Percentiles rank a stretch among this genome's conserved stretches.
Evolutionary conservation across 2,329 filamentous ascomycete species (phyloP).

Genomic region (Fusarium metavorans): DNA sequence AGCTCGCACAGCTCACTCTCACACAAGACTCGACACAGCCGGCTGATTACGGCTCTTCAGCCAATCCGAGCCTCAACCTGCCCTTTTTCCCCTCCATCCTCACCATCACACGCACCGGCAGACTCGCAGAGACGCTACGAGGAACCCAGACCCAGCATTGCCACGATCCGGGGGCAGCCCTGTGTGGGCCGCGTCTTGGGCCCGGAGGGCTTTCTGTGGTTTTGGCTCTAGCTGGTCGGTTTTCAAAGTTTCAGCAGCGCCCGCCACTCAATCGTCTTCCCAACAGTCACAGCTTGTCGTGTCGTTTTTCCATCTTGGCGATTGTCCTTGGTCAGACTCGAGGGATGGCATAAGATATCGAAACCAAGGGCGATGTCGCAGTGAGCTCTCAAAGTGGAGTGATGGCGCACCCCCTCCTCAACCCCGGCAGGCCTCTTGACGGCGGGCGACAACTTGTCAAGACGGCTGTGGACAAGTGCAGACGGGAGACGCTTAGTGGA

Average conservation of each 20-base stretch:
- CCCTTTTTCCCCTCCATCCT: constrained; percentile 26
- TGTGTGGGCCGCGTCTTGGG: constrained; percentile 28
- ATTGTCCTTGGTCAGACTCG: constrained; percentile 1
- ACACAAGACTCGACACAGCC: constrained; percentile 30
- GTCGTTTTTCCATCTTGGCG: neutral
- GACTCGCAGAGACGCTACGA: constrained; percentile 30
- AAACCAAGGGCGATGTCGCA: constrained; percentile 34
- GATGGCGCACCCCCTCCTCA: constrained; percentile 43
- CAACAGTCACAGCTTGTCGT: constrained; percentile 1
- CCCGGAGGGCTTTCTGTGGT: constrained; percentile 18
- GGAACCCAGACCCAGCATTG: constrained; percentile 21
- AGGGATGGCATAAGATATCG: constrained; percentile 27
- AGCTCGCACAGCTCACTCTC: constrained; percentile 33
- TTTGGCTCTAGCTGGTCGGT: constrained; percentile 19
- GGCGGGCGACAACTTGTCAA: constrained; percentile 40
- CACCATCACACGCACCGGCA: constrained; percentile 24
- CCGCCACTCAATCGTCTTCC: constrained; percentile 28
- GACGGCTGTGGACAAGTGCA: constrained; percentile 37
- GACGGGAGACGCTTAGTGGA: constrained; percentile 21
- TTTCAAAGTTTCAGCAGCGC: constrained; percentile 36
- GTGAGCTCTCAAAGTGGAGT: constrained; percentile 39
- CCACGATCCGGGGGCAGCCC: constrained; percentile 20
- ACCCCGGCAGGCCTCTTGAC: constrained; percentile 31
- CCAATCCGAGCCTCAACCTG: constrained; percentile 31
- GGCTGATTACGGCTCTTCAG: constrained; percentile 34